Percentiles rank a stretch among this genome's conserved stretches.
Conservation (phyloP, 768 basidiomycete genomes). For the Cystofilobasidium macerans region DNA sequence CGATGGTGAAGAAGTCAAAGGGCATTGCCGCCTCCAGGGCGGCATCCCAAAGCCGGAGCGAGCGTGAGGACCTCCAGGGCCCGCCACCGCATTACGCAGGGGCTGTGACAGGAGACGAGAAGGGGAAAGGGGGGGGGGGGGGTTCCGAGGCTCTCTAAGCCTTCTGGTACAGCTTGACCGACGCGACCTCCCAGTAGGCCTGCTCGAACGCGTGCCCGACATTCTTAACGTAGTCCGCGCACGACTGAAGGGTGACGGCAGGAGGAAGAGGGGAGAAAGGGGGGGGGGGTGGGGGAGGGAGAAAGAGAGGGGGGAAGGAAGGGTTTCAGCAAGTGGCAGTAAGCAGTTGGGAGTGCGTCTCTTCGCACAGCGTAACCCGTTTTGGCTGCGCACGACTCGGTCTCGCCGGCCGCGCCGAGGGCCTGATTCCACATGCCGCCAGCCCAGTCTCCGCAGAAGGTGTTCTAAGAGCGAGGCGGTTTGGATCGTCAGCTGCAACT, state of each 20-base stretch:
- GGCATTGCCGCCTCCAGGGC: too few species aligned
- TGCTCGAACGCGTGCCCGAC: slow-evolving; percentile 59
- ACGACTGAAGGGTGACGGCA: slow-evolving; percentile 48
- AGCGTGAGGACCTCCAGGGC: too few species aligned
- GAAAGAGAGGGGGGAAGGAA: too few species aligned
- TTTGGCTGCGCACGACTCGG: slow-evolving; percentile 66
- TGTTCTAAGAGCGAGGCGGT: slow-evolving; percentile 39
- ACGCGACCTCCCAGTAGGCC: slow-evolving; percentile 54
- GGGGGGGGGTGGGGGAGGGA: slow-evolving; percentile 41
- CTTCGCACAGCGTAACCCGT: slow-evolving; percentile 57
- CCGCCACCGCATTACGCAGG: too few species aligned
- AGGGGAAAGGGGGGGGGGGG: neutral
- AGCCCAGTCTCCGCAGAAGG: slow-evolving; percentile 82
- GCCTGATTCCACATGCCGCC: slow-evolving; percentile 63
- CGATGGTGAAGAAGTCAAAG: too few species aligned
- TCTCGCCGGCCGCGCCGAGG: slow-evolving; percentile 51
- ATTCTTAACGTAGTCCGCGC: slow-evolving; percentile 61
- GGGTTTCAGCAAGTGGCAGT: too few species aligned
- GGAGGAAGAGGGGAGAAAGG: too few species aligned
- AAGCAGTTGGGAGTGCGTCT: too few species aligned
- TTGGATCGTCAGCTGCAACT: neutral
- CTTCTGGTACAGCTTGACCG: slow-evolving; percentile 58
- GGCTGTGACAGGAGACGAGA: neutral
- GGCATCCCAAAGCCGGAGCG: too few species aligned
- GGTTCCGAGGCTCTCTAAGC: neutral